Conservation (phyloP, 2,329 filamentous ascomycete species). For the Aspergillus hortae region DNA sequence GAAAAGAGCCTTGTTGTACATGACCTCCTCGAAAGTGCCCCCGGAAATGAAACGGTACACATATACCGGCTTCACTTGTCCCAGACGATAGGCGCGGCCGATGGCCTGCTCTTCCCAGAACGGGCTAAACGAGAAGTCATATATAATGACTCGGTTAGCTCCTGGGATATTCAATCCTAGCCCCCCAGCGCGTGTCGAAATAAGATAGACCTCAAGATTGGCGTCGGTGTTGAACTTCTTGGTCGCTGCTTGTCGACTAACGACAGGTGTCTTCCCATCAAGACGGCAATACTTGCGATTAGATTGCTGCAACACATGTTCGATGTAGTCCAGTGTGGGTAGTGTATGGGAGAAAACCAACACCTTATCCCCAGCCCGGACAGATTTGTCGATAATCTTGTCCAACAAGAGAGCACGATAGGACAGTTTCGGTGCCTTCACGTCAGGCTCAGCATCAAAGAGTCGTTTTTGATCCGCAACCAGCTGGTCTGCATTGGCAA, state of each 20-base stretch:
- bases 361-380: slow-evolving; percentile 64
- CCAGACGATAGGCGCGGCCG: slow-evolving; percentile 79
- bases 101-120: slow-evolving; percentile 81
- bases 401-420: slow-evolving; percentile 66
- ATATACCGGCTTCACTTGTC: slow-evolving; percentile 74
- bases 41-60: slow-evolving; percentile 79
- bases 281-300: slow-evolving; percentile 55
- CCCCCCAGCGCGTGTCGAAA: slow-evolving; percentile 79
- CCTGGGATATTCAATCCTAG: slow-evolving; percentile 78
- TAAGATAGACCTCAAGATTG: slow-evolving; percentile 63
- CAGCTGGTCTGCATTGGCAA: slow-evolving; percentile 29
- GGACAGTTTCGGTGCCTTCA: slow-evolving; percentile 53
- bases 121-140: slow-evolving; percentile 80
- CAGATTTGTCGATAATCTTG: slow-evolving; percentile 65
- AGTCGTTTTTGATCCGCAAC: slow-evolving; percentile 32
- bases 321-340: slow-evolving; percentile 66
- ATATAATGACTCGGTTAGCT: slow-evolving; percentile 81
- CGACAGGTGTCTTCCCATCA: slow-evolving; percentile 61
- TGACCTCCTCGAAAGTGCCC: slow-evolving; percentile 72
- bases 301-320: slow-evolving; percentile 51
- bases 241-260: slow-evolving; percentile 58
- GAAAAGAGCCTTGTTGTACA: slow-evolving; percentile 73
- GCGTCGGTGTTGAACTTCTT: slow-evolving; percentile 64
- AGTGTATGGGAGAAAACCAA: slow-evolving; percentile 77
- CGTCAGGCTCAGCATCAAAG: slow-evolving; percentile 27